Evolutionary conservation across 768 basidiomycete species (phyloP).

Genomic region (Crepidotus variabilis): DNA sequence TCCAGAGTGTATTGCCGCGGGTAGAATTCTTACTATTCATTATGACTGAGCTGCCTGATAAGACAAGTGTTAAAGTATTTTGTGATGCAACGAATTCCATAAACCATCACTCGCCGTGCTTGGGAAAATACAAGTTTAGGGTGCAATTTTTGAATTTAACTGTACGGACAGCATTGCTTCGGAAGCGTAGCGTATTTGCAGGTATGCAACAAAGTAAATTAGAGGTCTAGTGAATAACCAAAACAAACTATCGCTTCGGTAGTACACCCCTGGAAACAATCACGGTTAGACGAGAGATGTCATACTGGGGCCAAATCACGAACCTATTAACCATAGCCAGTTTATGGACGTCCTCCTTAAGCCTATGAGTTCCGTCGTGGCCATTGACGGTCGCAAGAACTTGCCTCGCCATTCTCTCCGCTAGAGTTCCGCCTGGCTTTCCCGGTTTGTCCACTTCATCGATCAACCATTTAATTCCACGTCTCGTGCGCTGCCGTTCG

Average conservation of each 20-base stretch:
- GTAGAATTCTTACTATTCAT: too few species aligned
- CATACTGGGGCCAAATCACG: conserved; percentile 20
- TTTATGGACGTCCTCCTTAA: conserved; percentile 61
- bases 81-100: too few species aligned
- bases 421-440: conserved; percentile 53
- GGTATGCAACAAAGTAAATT: too few species aligned
- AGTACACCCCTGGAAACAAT: conserved; percentile 6
- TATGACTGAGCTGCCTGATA: too few species aligned
- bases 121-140: too few species aligned
- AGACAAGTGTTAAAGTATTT: too few species aligned
- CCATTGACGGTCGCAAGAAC: conserved; percentile 68
- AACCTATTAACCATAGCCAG: conserved; percentile 77
- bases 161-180: not conserved
- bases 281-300: not conserved
- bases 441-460: conserved; percentile 53
- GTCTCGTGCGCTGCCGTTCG: conserved; percentile 75
- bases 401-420: conserved; percentile 77
- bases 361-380: conserved; percentile 52
- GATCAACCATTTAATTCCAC: conserved; percentile 70
- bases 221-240: not conserved
- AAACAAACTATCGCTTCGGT: conserved; percentile 5
- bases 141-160: not conserved
- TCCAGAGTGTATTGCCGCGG: too few species aligned
- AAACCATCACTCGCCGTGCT: too few species aligned
- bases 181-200: not conserved